Evolutionary conservation across 805 yeast genomes (phyloP).

Genomic region (Lipomyces mesembrius): DNA sequence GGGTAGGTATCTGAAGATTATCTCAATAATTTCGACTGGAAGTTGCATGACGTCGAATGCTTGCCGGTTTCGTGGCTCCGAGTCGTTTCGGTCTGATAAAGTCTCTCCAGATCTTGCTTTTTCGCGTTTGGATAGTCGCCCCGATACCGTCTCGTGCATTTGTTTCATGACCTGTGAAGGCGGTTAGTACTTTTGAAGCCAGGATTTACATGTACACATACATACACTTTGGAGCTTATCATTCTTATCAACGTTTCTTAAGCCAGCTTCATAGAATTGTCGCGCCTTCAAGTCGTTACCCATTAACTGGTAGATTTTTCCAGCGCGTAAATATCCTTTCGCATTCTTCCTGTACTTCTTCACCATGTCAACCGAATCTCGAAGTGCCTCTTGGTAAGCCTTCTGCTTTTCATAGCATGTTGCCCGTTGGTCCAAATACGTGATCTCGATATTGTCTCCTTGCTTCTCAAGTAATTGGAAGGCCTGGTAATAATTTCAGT

Average conservation of each 20-base stretch:
- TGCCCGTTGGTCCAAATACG: constrained; percentile 22
- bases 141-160: neutral
- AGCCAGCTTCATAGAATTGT: constrained; percentile 10
- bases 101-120: neutral
- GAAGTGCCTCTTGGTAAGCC: constrained; percentile 13
- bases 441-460: neutral
- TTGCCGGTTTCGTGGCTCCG: neutral
- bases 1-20: constrained; percentile 9
- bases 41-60: constrained; percentile 9
- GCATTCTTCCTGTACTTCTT: constrained; percentile 6
- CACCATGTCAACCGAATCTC: constrained; percentile 17
- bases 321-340: constrained; percentile 29
- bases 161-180: neutral
- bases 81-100: neutral
- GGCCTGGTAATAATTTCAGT: constrained; percentile 9
- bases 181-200: neutral
- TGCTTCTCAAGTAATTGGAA: constrained; percentile 5
- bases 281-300: constrained; percentile 11
- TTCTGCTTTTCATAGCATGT: constrained; percentile 18
- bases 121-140: neutral
- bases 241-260: constrained; percentile 9
- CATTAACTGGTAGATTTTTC: constrained; percentile 14
- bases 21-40: constrained; percentile 23
- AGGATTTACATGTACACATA: neutral
- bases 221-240: constrained; percentile 3